Conservation (phyloP, 345 rosid species). For the Corymbia maculata region DNA sequence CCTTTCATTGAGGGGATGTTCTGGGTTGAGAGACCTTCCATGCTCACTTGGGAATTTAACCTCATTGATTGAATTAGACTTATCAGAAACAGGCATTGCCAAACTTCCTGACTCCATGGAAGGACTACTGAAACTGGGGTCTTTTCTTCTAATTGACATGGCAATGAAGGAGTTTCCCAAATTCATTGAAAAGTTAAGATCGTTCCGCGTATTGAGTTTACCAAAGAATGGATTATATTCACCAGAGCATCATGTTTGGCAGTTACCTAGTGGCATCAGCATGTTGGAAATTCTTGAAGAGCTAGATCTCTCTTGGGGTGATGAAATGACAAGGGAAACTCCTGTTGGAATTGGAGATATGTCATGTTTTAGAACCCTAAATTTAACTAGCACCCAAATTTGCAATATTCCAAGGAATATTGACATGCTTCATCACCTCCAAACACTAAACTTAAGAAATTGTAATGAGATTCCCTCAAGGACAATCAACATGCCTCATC, state of each 20-base stretch:
- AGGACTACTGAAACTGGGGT: fast-evolving
- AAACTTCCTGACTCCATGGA: background rate
- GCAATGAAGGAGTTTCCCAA: fast-evolving
- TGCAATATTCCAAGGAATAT: fast-evolving
- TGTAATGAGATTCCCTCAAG: background rate
- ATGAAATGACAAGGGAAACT: background rate
- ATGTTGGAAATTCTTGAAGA: background rate
- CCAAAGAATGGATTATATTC: background rate
- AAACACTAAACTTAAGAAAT: background rate
- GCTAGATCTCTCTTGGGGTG: fast-evolving
- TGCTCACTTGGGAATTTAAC: background rate
- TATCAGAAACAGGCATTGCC: background rate
- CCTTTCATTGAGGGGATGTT: background rate
- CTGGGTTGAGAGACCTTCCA: background rate
- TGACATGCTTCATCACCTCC: background rate
- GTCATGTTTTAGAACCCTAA: background rate
- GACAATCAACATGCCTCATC: background rate
- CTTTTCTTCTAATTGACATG: fast-evolving
- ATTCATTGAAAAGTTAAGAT: background rate
- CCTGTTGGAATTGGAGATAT: background rate
- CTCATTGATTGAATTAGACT: background rate
- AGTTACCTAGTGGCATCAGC: background rate
- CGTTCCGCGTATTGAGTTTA: fast-evolving
- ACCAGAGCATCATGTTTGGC: background rate
- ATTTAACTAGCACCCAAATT: background rate